Conservation (phyloP, 73 alveolate species). For the Tetrahymena elliotti region DNA sequence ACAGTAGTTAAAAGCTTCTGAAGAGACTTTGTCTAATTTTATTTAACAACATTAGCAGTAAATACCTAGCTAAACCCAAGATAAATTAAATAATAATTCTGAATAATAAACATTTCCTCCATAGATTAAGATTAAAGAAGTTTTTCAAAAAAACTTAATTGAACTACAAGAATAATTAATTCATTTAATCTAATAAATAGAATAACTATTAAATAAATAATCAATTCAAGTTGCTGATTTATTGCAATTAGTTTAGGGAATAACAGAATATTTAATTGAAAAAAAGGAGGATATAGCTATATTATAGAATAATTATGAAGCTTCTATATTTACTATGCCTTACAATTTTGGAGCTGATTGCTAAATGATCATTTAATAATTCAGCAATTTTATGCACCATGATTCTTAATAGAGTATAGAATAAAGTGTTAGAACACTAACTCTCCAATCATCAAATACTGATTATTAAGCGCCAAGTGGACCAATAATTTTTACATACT, state of each 20-base stretch:
- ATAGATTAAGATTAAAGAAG: neutral
- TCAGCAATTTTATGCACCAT: neutral
- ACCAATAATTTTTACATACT: neutral
- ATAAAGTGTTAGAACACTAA: neutral
- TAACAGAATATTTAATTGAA: neutral
- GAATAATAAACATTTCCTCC: neutral
- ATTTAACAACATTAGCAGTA: neutral
- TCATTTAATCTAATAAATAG: neutral
- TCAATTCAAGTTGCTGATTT: neutral
- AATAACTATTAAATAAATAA: neutral
- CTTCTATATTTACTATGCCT: neutral
- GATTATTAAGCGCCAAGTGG: neutral
- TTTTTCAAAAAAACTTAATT: neutral
- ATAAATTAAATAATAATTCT: neutral
- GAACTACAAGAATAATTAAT: neutral
- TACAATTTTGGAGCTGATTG: neutral
- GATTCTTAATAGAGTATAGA: neutral
- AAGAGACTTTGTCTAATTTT: neutral
- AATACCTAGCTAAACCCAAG: neutral
- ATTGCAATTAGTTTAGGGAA: neutral
- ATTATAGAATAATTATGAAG: neutral
- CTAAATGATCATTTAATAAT: neutral
- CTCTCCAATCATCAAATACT: neutral
- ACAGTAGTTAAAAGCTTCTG: neutral
- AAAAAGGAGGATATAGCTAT: neutral